A percentile compares a stretch with the other conserved stretches of the same genome.
Conservation (phyloP, 192 early-diverging fungal species). For the Coemansia sp. region DNA sequence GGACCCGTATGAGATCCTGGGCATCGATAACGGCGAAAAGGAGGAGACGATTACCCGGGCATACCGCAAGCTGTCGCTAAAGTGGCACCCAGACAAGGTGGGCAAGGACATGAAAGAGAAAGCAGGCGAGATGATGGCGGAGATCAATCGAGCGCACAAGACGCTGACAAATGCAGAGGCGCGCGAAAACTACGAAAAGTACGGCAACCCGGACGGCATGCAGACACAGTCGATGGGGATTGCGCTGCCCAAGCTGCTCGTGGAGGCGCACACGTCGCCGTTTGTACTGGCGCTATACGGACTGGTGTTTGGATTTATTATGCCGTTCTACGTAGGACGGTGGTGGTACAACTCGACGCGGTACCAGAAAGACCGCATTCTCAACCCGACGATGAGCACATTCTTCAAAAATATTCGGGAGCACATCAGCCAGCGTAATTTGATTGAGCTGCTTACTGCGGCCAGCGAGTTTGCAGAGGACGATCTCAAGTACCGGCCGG, state of each 20-base stretch:
- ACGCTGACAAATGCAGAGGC: constrained; percentile 91
- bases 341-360: constrained; percentile 95
- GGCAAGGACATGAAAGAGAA: constrained; percentile 64
- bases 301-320: constrained; percentile 80
- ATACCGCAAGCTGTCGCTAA: constrained; percentile 69
- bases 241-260: constrained; percentile 88
- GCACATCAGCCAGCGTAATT: constrained; percentile 60
- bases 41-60: constrained; percentile 65
- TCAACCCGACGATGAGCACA: constrained; percentile 82
- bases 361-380: constrained; percentile 87
- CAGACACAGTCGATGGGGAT: constrained; percentile 90
- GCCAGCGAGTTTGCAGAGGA: constrained; percentile 69
- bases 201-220: constrained; percentile 95
- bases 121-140: constrained; percentile 74
- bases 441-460: constrained; percentile 74
- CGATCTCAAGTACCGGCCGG: constrained; percentile 46
- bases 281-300: constrained; percentile 86
- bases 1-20: constrained; percentile 95
- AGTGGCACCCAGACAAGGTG: constrained; percentile 81
- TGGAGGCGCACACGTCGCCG: constrained; percentile 79
- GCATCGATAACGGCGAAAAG: constrained; percentile 60
- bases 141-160: constrained; percentile 92
- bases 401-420: constrained; percentile 92
- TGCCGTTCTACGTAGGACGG: constrained; percentile 85
- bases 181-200: constrained; percentile 91